Conservation (phyloP, 2,329 filamentous ascomycete genomes). For the Pyrenochaeta sp. region DNA sequence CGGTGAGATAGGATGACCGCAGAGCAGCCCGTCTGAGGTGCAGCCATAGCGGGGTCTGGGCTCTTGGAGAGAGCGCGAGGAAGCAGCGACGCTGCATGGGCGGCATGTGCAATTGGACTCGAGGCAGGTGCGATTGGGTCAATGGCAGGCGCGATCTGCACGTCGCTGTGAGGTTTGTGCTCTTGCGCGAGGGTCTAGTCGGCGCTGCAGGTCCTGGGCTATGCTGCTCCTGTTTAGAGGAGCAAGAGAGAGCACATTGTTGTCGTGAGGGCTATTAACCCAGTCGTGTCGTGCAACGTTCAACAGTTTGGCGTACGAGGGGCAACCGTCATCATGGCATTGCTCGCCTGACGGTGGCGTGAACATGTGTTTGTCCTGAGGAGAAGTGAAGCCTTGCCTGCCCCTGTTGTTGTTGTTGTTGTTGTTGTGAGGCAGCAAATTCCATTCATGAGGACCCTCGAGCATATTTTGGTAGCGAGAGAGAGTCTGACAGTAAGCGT, state of each 20-base stretch:
- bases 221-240: too few species aligned
- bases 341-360: slow-evolving; percentile 22
- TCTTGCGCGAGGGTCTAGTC: slow-evolving; percentile 8
- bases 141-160: slow-evolving; percentile 26
- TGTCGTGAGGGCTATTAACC: slow-evolving; percentile 11
- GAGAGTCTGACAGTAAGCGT: background rate
- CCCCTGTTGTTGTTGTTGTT: too few species aligned
- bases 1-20: slow-evolving; percentile 17
- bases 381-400: too few species aligned
- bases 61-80: slow-evolving; percentile 20
- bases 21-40: slow-evolving; percentile 20
- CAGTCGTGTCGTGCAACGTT: slow-evolving; percentile 16
- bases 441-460: background rate
- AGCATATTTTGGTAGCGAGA: background rate
- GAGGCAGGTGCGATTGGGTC: too few species aligned
- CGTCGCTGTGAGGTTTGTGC: slow-evolving; percentile 16
- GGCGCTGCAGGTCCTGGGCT: slow-evolving; percentile 16
- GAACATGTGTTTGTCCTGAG: slow-evolving; percentile 9
- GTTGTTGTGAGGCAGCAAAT: too few species aligned
- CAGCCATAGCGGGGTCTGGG: slow-evolving; percentile 34
- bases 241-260: slow-evolving; percentile 10
- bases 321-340: background rate
- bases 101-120: slow-evolving; percentile 24
- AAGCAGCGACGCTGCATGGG: slow-evolving; percentile 18
- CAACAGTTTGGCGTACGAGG: slow-evolving; percentile 1